A percentile compares a stretch with the other conserved stretches of the same genome.
Conservation (phyloP, 1,139 yeast species). For the Lodderomyces orthopsilosis region DNA sequence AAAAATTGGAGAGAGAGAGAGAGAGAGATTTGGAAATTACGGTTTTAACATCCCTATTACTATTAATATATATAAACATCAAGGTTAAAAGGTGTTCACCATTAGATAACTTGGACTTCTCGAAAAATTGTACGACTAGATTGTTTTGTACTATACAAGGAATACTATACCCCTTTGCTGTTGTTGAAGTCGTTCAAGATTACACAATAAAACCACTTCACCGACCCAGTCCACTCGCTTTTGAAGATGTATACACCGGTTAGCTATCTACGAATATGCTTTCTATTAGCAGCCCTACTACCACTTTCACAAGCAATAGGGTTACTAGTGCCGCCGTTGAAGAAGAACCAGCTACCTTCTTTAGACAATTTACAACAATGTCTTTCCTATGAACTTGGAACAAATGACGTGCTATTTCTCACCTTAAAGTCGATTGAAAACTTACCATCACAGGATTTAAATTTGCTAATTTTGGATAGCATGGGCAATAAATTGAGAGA, state of each 20-base stretch:
- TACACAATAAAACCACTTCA: too few relatives aligned
- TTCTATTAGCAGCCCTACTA: not conserved
- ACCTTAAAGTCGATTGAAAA: conserved; percentile 30
- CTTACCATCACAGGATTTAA: conserved; percentile 33
- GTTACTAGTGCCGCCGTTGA: conserved; percentile 4
- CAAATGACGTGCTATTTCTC: conserved; percentile 38
- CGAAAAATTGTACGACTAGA: too few relatives aligned
- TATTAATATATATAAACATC: too few relatives aligned
- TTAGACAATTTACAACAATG: conserved; percentile 32
- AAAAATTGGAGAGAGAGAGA: too few relatives aligned
- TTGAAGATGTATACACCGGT: not conserved
- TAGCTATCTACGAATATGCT: not conserved
- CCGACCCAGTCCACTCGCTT: conserved; percentile 1
- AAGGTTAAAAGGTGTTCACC: too few relatives aligned
- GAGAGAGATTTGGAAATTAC: too few relatives aligned
- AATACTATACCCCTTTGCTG: too few relatives aligned
- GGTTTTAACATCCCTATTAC: too few relatives aligned
- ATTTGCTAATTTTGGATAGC: conserved; percentile 38
- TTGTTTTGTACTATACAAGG: too few relatives aligned
- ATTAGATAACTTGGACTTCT: too few relatives aligned
- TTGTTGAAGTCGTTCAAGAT: too few relatives aligned
- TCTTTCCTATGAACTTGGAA: conserved; percentile 36
- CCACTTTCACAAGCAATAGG: conserved; percentile 4
- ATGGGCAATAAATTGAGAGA: conserved; percentile 34
- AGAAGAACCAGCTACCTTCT: conserved; percentile 18